Evolutionary conservation across 2,329 filamentous ascomycete species (phyloP), one percentile per base, ranked within the genome.

Genomic region (Stenocarpella maydis): DNA sequence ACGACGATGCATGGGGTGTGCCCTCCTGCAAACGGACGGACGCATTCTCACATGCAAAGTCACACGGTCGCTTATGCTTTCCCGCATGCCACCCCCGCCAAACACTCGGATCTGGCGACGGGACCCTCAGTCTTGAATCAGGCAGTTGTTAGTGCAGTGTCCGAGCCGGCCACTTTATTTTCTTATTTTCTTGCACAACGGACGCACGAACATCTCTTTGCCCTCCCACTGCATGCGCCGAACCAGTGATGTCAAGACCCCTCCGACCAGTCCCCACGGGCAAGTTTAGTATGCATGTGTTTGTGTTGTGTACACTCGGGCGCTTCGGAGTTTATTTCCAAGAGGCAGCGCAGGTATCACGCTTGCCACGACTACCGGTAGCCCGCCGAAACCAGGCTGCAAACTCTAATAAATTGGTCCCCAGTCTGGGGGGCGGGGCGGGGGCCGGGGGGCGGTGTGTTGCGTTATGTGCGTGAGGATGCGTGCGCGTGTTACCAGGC

Each of bases 341-440:
- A 17, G 14, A 24, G 28, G 54, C 53, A n/a, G 50, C 34, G 41
- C 58, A 61, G 19, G 58, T 61, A 41, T 47, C 58, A 47, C 58
- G 34, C 28, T n/a, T 17, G 41, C 58, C 58, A 49, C 43, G 58
- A 63, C 28, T 37, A 63, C 58, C 58, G 58, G 58, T 63, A 63
- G 58, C 28, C 58, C 49, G 58, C 58, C 58, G 58, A 63, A 63
- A 63, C 43, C 58, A 49, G n/a, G 41, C 55, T 37, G 43, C 43
- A 43, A 63, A 63, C 58, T 63, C 28, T 63, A 63, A 37, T 63
- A 49, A 63, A 63, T 63, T 63, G 43, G 58, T 49, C 12, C 43
- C 58, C 41, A 37, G n/a, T 34, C 28, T n/a, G n/a, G n/a, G n/a
- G n/a, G n/a, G n/a, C n/a, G n/a, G n/a, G n/a, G n/a, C n/a, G n/a